Percentiles rank a stretch among this genome's conserved stretches.
Evolutionary conservation across 2,329 filamentous ascomycete genomes (phyloP).

Genomic region (Massarina eburnea): DNA sequence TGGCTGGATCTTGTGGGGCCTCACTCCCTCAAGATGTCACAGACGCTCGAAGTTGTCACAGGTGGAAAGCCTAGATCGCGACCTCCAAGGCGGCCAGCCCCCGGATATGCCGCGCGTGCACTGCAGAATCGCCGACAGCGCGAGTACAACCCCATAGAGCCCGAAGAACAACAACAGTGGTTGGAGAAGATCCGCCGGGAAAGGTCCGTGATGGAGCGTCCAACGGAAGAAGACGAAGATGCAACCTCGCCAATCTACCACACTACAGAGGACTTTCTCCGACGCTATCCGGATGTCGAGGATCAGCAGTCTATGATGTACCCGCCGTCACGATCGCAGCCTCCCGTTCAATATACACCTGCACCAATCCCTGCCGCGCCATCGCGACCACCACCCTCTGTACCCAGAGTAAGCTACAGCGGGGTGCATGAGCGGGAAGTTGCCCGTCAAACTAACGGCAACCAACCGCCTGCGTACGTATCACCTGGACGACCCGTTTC

Average conservation of each 20-base stretch:
- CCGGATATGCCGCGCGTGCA: constrained; percentile 54
- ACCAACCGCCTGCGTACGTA: constrained; percentile 48
- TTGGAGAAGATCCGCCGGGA: constrained; percentile 73
- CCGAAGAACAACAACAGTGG: constrained; percentile 80
- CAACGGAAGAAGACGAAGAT: constrained; percentile 36
- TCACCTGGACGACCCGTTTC: constrained; percentile 48
- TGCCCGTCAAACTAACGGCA: constrained; percentile 34
- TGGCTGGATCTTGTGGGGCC: constrained; percentile 83
- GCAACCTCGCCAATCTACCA: constrained; percentile 53
- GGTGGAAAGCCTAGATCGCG: constrained; percentile 49
- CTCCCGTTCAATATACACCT: constrained; percentile 49
- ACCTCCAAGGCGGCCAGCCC: constrained; percentile 55
- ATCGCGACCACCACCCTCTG: constrained; percentile 60
- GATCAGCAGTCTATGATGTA: constrained; percentile 59
- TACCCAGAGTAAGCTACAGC: constrained; percentile 70
- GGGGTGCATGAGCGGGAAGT: constrained; percentile 67
- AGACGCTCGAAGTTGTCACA: constrained; percentile 55
- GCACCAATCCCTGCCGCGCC: constrained; percentile 59
- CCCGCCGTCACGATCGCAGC: constrained; percentile 39
- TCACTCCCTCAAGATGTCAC: constrained; percentile 61
- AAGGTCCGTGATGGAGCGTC: constrained; percentile 50
- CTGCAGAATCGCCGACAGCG: constrained; percentile 59
- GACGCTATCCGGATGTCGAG: constrained; percentile 72
- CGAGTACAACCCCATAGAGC: constrained; percentile 71
- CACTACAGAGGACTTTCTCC: constrained; percentile 80